Evolutionary conservation across 495 filamentous ascomycete genomes (phyloP), one percentile per base, ranked within the genome.

Genomic region (Melanomma pulvis-pyrius): DNA sequence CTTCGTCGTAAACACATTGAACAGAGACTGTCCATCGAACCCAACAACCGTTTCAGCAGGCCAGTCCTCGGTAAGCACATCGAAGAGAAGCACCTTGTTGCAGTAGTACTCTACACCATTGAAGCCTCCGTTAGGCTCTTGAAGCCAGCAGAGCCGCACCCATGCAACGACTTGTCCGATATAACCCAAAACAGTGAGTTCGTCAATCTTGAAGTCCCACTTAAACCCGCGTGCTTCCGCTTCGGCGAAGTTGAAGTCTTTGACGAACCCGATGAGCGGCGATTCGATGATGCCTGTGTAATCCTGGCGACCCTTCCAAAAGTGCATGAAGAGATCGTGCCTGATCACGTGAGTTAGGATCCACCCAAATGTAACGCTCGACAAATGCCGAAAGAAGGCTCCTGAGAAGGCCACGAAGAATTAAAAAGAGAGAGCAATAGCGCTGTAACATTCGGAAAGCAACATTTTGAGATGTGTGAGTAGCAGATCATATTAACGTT

Each of bases 301-400:
- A 49, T 76, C 70, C 9, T 71, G 77, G 8, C 29, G 59, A 17
- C 70, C 78, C 24, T 74, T 63, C 78, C 78, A 80, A n/a, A 79
- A 46, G 9, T 74, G 59, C 24, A 70, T 44, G 60, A 74, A 78
- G 34, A 78, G 71, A n/a, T 74, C 63, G 28, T 77, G 73, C 65
- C 63, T 67, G 17, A 22, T 63, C 48, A 41, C 9, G 25, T 36
- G 17, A 39, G 47, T 51, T 46, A 25, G 26, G 52, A 22, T 30
- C 30, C 52, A 12, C 13, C 15, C 19, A 0, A 2, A 44, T 11
- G 2, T n/a, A 22, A 46, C 11, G 8, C 0, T n/a, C n/a, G n/a
- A n/a, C n/a, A n/a, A n/a, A n/a, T n/a, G n/a, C n/a, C n/a, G n/a
- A n/a, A n/a, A n/a, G n/a, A 4, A 34, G 12, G 30, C 30, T 34